phyloP scores from a whole-genome alignment of 2,329 filamentous ascomycete species.

The Sporothrix schenckii region DNA sequence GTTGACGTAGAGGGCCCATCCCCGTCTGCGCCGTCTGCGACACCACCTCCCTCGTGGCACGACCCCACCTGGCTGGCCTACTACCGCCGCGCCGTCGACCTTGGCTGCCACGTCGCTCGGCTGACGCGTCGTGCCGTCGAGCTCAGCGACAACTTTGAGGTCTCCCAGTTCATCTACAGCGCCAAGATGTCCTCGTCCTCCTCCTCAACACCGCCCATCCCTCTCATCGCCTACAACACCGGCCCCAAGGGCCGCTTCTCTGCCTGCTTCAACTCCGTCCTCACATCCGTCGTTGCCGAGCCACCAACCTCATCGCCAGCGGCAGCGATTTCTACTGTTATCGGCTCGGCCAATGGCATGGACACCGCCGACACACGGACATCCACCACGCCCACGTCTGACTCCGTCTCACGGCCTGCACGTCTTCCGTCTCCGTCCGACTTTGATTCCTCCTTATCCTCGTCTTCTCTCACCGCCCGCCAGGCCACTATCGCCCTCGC shows the following conservation, averaged over 20 bases:
- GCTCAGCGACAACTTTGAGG: slow-evolving; percentile 55
- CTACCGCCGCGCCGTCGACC: slow-evolving; percentile 56
- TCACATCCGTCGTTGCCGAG: slow-evolving; percentile 56
- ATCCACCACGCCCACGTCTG: not conserved
- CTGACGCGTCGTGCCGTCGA: slow-evolving; percentile 60
- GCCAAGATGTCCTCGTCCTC: slow-evolving; percentile 48
- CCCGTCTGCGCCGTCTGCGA: not conserved
- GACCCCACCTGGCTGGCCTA: slow-evolving; percentile 55
- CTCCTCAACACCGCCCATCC: slow-evolving; percentile 43
- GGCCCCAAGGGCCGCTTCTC: slow-evolving; percentile 48
- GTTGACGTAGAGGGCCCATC: slow-evolving; percentile 45
- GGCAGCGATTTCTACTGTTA: not conserved
- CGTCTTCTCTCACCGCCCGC: slow-evolving; percentile 54
- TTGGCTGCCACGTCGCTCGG: slow-evolving; percentile 65
- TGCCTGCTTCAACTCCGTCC: slow-evolving; percentile 49
- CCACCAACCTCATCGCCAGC: slow-evolving; percentile 42
- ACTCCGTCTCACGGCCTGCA: not conserved
- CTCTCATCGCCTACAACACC: slow-evolving; percentile 53
- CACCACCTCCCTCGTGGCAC: slow-evolving; percentile 56
- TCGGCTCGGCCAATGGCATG: not conserved
- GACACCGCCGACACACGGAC: not conserved
- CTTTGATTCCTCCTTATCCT: not conserved
- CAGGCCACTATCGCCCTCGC: slow-evolving; percentile 65
- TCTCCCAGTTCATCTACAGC: slow-evolving; percentile 54
- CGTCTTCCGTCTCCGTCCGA: not conserved